These are phyloP conservation scores for Candida sp. DNA, from an alignment of 1,139 yeast genomes.

Conservation along the genomic window DNA sequence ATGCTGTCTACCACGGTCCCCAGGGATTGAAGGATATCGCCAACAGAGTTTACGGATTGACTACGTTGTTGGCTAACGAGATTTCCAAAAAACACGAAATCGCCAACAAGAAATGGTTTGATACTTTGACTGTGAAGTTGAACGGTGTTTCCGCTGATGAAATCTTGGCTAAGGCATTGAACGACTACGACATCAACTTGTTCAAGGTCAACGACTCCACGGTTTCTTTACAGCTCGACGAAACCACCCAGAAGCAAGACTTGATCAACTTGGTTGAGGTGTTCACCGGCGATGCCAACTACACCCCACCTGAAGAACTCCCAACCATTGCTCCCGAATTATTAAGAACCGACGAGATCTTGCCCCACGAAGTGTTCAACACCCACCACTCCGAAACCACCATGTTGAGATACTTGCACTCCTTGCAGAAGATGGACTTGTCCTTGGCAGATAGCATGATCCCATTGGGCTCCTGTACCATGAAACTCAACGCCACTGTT, in stretches of 20 bases:
- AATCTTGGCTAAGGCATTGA: slow-evolving; percentile 60
- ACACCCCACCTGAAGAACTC: slow-evolving; percentile 31
- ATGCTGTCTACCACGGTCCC: slow-evolving; percentile 97
- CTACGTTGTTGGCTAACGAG: slow-evolving; percentile 69
- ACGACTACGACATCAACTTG: slow-evolving; percentile 70
- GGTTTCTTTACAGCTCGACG: slow-evolving; percentile 84
- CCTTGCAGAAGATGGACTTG: slow-evolving; percentile 85
- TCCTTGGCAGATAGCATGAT: slow-evolving; percentile 97
- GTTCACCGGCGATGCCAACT: slow-evolving; percentile 47
- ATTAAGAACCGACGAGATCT: slow-evolving; percentile 64
- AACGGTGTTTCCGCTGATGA: slow-evolving; percentile 56
- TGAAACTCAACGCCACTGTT: slow-evolving; percentile 95
- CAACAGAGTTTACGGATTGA: slow-evolving; percentile 73
- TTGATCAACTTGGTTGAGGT: slow-evolving; percentile 58
- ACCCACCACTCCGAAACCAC: slow-evolving; percentile 93
- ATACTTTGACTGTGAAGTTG: slow-evolving; percentile 78
- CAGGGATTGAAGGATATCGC: slow-evolving; percentile 87
- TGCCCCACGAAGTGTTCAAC: slow-evolving; percentile 82
- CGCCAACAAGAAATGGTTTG: slow-evolving; percentile 75
- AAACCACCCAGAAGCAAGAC: slow-evolving; percentile 74
- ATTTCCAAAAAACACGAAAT: slow-evolving; percentile 54
- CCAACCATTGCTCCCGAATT: slow-evolving; percentile 59
- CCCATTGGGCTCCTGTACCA: slow-evolving; percentile 96
- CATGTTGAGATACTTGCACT: slow-evolving; percentile 88
- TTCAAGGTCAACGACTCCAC: slow-evolving; percentile 67